Conservation (phyloP, 2,329 filamentous ascomycete species). For the Westerdykella sp. region DNA sequence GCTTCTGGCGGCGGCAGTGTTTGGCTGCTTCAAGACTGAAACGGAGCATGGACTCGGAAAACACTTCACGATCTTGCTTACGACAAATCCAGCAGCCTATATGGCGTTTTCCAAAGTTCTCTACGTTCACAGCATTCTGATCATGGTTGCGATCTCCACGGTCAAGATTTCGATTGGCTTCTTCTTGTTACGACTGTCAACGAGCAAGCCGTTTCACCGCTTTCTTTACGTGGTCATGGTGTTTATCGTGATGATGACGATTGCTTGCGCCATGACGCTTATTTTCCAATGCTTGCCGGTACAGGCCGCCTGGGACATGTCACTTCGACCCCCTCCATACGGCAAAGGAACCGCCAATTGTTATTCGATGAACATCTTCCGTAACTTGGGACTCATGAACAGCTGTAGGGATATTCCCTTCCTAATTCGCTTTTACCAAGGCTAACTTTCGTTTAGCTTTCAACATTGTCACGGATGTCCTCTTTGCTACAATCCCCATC, state of each 20-base stretch:
- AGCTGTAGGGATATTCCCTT: slow-evolving; percentile 27
- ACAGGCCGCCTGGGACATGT: slow-evolving; percentile 40
- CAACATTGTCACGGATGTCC: slow-evolving; percentile 37
- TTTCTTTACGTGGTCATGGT: slow-evolving; percentile 41
- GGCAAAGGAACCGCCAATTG: slow-evolving; percentile 37
- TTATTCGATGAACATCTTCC: slow-evolving; percentile 38
- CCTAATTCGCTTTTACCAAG: no score
- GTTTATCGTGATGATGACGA: slow-evolving; percentile 40
- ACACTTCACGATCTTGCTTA: slow-evolving; percentile 37
- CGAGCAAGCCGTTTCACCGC: slow-evolving; percentile 34
- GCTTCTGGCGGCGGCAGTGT: slow-evolving; percentile 13
- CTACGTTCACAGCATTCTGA: slow-evolving; percentile 42
- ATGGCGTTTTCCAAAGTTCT: slow-evolving; percentile 37
- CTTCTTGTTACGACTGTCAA: slow-evolving; percentile 43
- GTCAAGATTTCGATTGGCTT: slow-evolving; percentile 47
- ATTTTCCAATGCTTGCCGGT: slow-evolving; percentile 46
- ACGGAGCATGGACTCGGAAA: slow-evolving; percentile 44
- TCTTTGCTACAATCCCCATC: slow-evolving; percentile 40
- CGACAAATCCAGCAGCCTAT: slow-evolving; percentile 21
- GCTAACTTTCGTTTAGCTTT: slow-evolving; percentile 19
- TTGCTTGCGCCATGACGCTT: slow-evolving; percentile 42
- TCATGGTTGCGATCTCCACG: slow-evolving; percentile 41
- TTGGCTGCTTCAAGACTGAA: slow-evolving; percentile 43
- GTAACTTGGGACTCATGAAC: slow-evolving; percentile 44
- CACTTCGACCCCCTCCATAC: slow-evolving; percentile 25